Evolutionary conservation across 495 filamentous ascomycete species (phyloP).

Genomic region (Neurospora sublineolata): DNA sequence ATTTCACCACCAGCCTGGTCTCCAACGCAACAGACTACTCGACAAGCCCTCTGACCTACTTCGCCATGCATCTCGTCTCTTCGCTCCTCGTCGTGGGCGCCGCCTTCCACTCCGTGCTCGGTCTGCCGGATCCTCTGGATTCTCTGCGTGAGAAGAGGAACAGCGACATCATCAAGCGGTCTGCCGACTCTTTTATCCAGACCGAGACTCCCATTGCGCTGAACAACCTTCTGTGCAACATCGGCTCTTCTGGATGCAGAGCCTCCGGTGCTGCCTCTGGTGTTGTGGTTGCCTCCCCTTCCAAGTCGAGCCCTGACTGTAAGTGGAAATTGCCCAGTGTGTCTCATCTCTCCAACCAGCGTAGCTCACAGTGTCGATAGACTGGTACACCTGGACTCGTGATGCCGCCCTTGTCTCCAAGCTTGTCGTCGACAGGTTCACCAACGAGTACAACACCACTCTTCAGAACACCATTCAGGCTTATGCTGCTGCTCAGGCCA

Average conservation of each 20-base stretch:
- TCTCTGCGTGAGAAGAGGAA: conserved; percentile 23
- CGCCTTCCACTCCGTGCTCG: conserved; percentile 36
- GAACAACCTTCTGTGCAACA: conserved; percentile 46
- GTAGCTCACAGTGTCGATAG: conserved; percentile 13
- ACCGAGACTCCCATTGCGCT: conserved; percentile 42
- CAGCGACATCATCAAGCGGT: conserved; percentile 29
- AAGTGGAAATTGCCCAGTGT: conserved; percentile 14
- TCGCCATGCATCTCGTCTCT: conserved; percentile 33
- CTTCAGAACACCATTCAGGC: conserved; percentile 46
- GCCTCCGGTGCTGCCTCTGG: conserved; percentile 37
- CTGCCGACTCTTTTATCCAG: conserved; percentile 44
- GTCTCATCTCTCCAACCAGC: conserved; percentile 2
- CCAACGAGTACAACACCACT: conserved; percentile 36
- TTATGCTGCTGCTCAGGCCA: conserved; percentile 47
- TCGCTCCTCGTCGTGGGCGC: conserved; percentile 36
- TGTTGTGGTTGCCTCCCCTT: conserved; percentile 52
- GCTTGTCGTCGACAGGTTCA: conserved; percentile 46
- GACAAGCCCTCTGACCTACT: conserved; percentile 21
- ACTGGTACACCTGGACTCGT: conserved; percentile 61
- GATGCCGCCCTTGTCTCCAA: conserved; percentile 57
- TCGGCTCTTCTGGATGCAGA: conserved; percentile 42
- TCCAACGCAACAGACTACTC: background rate
- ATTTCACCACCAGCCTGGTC: background rate
- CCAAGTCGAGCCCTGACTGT: conserved; percentile 49
- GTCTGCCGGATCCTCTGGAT: conserved; percentile 26